These are phyloP conservation scores for Stentor roeselii DNA, from an alignment of 73 alveolate genomes.

Conservation along the genomic window DNA sequence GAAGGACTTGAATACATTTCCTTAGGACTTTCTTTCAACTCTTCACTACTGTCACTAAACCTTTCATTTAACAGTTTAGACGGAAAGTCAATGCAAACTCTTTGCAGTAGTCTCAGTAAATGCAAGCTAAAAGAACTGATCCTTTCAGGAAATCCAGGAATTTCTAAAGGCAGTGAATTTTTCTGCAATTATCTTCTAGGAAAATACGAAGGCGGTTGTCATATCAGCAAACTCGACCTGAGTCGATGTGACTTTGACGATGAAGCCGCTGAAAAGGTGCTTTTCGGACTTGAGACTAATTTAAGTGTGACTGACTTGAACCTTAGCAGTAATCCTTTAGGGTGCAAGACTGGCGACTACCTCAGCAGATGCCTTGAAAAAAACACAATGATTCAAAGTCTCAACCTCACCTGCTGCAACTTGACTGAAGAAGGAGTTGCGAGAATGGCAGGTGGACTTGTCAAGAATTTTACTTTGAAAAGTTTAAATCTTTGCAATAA, in stretches of 20 bases:
- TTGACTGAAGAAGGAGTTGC: background rate
- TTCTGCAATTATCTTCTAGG: background rate
- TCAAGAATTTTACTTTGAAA: background rate
- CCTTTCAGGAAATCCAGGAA: too few species aligned
- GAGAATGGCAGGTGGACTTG: background rate
- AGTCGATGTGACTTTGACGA: conserved; percentile 31
- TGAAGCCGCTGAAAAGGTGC: conserved; percentile 24
- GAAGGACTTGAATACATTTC: background rate
- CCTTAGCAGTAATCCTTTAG: background rate
- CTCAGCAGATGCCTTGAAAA: background rate
- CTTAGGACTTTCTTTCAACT: background rate
- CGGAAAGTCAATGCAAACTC: too few species aligned
- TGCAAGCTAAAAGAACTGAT: too few species aligned
- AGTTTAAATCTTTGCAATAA: background rate
- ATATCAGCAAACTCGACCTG: conserved; percentile 31
- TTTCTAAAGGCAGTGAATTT: conserved; percentile 18
- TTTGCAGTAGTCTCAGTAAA: too few species aligned
- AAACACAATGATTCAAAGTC: background rate
- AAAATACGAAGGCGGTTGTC: conserved; percentile 15
- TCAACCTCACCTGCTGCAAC: conserved; percentile 12
- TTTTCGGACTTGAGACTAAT: conserved; percentile 17
- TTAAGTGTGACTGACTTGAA: background rate
- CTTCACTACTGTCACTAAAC: background rate
- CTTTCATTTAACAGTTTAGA: background rate
- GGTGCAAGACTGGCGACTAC: background rate